Evolutionary conservation across 192 early-diverging fungal species (phyloP), one percentile per base, ranked within the genome.

Genomic region (Neocallimastix lanati): DNA sequence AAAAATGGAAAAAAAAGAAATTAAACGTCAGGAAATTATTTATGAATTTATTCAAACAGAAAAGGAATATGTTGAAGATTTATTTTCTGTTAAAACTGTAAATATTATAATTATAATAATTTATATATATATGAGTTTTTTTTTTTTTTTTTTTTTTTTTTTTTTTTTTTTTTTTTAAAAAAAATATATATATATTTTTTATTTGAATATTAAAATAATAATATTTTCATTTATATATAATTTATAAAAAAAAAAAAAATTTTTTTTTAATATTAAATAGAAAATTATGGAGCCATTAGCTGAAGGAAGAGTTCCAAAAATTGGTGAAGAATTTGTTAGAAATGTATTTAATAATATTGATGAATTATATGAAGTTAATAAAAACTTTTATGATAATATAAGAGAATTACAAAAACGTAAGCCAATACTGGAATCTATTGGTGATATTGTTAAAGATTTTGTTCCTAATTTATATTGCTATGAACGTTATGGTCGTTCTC

Each of bases 41-140:
- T 97, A 92, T 82, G 97, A 99, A 85, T 80, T 97, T 76, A 93
- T 97, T 33, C 90, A 94, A 58, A 96, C 92, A 11, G 94, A 99
- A 82, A 91, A 91, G 80, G 93, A 97, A 82, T 99, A 95, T 88
- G 93, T 97, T 36, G 88, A 88, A 76, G 95, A 98, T 78, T 85
- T 98, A 40, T 90, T 90, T 78, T 89, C 93, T 35, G 84, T 98
- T 16, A 87, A 92, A 82, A 90, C 89, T 80, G 93, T 93, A 13
- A 67, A 37, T 37, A 12, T 37, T 13, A 13, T 13, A 37, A 33
- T 33, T 33, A 33, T 6, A 33, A 33, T 6, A 33, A 33, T 6
- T 33, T 33, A 6, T 78, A 7, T 77, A 2, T 78, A 37, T 58
- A 25, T 78, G 77, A 25, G 40, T 77, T 78, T 36, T 38, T 29